Conservation (phyloP, 805 yeast genomes). For the Ogataea chonburiensis region DNA sequence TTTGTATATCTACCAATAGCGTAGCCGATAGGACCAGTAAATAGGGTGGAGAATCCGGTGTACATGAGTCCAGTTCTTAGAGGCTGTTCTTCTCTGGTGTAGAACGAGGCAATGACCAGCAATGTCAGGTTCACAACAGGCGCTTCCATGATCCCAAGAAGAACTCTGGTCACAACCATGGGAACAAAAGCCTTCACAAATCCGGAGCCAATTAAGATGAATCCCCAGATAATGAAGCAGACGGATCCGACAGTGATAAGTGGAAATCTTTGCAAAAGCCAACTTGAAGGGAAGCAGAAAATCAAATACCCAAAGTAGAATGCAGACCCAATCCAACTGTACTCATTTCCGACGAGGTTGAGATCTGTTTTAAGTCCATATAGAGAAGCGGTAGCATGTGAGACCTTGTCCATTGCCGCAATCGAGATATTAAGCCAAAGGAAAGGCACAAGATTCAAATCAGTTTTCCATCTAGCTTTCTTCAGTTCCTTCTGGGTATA, state of each 20-base stretch:
- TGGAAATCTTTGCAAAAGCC: conserved; percentile 49
- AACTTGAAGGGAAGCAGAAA: conserved; percentile 45
- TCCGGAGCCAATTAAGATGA: conserved; percentile 41
- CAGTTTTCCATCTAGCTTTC: conserved; percentile 41
- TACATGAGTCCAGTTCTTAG: conserved; percentile 13
- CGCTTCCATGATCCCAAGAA: conserved; percentile 53
- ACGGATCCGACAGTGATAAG: conserved; percentile 47
- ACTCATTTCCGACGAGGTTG: conserved; percentile 33
- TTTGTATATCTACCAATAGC: conserved; percentile 26
- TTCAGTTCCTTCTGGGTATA: conserved; percentile 13
- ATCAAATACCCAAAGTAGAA: conserved; percentile 47
- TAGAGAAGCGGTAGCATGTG: conserved; percentile 39
- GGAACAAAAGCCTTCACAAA: conserved; percentile 36
- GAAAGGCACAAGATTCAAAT: conserved; percentile 46
- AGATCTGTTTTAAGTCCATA: conserved; percentile 37
- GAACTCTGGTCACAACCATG: conserved; percentile 44
- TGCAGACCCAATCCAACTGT: conserved; percentile 44
- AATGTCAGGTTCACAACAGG: conserved; percentile 42
- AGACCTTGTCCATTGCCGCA: conserved; percentile 18
- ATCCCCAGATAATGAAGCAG: conserved; percentile 50
- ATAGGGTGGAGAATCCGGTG: neutral
- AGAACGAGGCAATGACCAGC: conserved; percentile 52
- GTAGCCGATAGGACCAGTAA: neutral
- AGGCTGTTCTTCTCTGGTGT: conserved; percentile 48
- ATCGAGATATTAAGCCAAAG: conserved; percentile 40